phyloP scores from a whole-genome alignment of 306 rosid genomes.

The Castanopsis chinensis region DNA sequence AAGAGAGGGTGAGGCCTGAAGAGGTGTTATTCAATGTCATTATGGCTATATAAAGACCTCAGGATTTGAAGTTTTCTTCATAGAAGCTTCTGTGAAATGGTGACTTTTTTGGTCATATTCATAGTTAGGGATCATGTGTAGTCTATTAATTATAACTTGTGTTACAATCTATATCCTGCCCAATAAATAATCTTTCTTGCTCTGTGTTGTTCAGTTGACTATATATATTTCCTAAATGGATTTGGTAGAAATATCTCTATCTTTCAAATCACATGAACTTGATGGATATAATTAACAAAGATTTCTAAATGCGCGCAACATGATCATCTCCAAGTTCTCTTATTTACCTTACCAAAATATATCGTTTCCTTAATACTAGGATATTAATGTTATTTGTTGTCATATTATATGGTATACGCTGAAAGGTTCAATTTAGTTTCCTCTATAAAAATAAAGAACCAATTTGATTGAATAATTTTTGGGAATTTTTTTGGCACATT shows the following conservation, averaged over 20 bases:
- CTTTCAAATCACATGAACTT: background rate
- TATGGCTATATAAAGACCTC: background rate
- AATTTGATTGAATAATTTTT: too few relatives aligned
- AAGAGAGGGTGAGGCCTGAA: background rate
- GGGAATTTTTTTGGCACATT: too few relatives aligned
- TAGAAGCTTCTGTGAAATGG: background rate
- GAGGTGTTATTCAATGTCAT: background rate
- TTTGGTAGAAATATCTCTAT: background rate
- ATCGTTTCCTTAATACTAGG: too few relatives aligned
- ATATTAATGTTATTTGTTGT: too few relatives aligned
- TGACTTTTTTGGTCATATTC: constrained; percentile 5
- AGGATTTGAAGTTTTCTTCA: constrained; percentile 6
- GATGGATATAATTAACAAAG: background rate
- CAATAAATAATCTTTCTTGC: background rate
- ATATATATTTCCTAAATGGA: background rate
- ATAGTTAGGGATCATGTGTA: background rate
- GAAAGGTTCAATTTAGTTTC: too few relatives aligned
- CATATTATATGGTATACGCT: too few relatives aligned
- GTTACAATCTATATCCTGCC: background rate
- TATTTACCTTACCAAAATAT: too few relatives aligned
- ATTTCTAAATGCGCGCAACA: too few relatives aligned
- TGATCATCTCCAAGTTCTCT: too few relatives aligned
- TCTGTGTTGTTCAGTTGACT: too few relatives aligned
- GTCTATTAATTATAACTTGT: background rate
- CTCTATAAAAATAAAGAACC: too few relatives aligned